Percentiles rank a stretch among this genome's conserved stretches.
phyloP scores from a whole-genome alignment of 805 yeast species.

The Metschnikowia arizonensis region DNA sequence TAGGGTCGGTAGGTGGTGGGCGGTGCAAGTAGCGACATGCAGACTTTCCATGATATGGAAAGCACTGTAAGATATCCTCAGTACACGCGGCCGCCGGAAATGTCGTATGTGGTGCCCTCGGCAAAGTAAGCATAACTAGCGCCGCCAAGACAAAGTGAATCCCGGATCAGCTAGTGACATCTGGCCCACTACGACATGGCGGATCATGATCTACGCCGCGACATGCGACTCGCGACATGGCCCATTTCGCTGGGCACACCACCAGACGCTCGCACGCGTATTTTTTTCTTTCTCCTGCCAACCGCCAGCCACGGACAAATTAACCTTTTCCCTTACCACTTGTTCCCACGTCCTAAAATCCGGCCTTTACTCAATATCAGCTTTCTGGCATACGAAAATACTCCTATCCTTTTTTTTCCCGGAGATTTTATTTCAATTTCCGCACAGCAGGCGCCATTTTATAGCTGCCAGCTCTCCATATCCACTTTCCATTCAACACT shows the following conservation, averaged over 20 bases:
- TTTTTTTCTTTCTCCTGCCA: constrained; percentile 5
- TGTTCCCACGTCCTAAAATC: not conserved
- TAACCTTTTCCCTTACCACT: not conserved
- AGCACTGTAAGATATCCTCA: too few relatives aligned
- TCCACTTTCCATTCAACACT: not conserved
- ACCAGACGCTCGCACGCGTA: constrained; percentile 6
- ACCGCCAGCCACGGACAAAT: constrained; percentile 4
- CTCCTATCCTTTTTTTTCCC: not conserved
- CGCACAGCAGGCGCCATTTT: not conserved
- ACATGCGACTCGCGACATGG: constrained; percentile 6
- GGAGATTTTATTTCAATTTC: not conserved
- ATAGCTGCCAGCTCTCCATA: not conserved
- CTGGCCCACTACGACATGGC: not conserved
- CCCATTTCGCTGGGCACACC: constrained; percentile 3
- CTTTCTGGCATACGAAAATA: not conserved
- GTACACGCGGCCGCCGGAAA: too few relatives aligned
- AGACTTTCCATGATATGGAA: not conserved
- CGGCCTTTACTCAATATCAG: not conserved
- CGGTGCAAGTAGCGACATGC: not conserved
- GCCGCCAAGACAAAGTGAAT: not conserved
- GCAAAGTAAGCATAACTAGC: too few relatives aligned
- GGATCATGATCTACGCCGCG: constrained; percentile 5
- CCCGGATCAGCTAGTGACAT: not conserved
- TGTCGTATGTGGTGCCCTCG: not conserved
- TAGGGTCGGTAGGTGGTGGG: too few relatives aligned